Base-by-base conservation (phyloP, 257 asterid genomes). In the Capsicum rhomboideum region DNA sequence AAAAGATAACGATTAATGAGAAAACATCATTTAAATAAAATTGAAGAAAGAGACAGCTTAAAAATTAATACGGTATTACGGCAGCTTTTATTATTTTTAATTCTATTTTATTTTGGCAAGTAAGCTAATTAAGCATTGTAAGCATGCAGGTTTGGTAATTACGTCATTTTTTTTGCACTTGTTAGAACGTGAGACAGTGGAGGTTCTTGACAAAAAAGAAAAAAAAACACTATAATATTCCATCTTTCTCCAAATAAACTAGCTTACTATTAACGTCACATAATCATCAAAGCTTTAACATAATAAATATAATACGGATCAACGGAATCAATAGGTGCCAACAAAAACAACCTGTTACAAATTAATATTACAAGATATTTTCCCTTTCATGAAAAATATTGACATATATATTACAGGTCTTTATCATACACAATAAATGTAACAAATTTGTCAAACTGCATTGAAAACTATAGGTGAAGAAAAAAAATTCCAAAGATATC, bases 391-490 rank as follows among this genome's bases (percentile, higher is more conserved):
- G 72, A 28, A 69, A 77, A 77, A 49, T 29, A 75, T 17, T 66
- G 46, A 29, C 74, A 28, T 2, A 13, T 34, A 34, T 6, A 31
- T 7, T 74, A 14, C 1, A 77, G 16, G 63, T 29, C 63, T 77
- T 10, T 77, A 50, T 77, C 18, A 77, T 77, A 13, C 28, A 14
- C 49, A 68, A 59, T 44, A 17, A 42, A 21, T 58, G 20, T 9
- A 55, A 34, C 37, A 74, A 78, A 18, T 40, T 61, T 83, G 86
- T 85, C 90, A 86, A 83, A 82, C 84, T 18, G 4, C 16, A 71
- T 64, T 83, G 85, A 86, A 82, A 87, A 80, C 66, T 44, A 82
- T 49, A 42, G 0, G 6, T 18, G n/a, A 61, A 66, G 44, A 26
- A 28, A 66, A 77, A 44, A 26, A 29, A 83, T 8, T n/a, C 49